Percentiles rank a stretch among this genome's conserved stretches.
These are phyloP conservation scores for Taphrina sp. DNA, from an alignment of 1,139 yeast genomes.

Conservation along the genomic window DNA sequence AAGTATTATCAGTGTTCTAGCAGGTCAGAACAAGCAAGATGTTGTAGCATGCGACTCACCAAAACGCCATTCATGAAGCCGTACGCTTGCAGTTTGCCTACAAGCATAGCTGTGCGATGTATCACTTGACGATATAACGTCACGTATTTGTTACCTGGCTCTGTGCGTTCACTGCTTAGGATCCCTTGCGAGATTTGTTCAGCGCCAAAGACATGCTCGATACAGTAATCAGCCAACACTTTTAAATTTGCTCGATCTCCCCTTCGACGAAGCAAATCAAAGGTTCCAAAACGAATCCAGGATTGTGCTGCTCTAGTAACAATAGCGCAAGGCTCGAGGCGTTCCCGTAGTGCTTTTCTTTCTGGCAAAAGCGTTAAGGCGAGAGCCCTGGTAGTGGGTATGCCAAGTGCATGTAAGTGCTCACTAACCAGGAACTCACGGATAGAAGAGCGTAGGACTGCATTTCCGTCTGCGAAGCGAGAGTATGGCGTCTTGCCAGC, in stretches of 20 bases:
- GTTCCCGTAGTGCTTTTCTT: constrained; percentile 69
- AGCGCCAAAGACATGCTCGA: constrained; percentile 58
- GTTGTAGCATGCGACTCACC: no score
- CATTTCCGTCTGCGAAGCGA: constrained; percentile 95
- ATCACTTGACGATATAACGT: constrained; percentile 67
- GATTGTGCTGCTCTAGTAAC: constrained; percentile 79
- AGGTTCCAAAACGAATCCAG: constrained; percentile 89
- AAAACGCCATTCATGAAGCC: constrained; percentile 93
- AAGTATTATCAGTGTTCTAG: constrained; percentile 91
- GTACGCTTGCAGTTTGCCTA: constrained; percentile 85
- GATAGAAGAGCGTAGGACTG: constrained; percentile 80
- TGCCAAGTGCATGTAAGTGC: constrained; percentile 72
- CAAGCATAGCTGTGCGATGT: constrained; percentile 67
- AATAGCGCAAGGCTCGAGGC: constrained; percentile 74
- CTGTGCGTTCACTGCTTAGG: constrained; percentile 40
- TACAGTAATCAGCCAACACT: constrained; percentile 67
- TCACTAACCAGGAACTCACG: constrained; percentile 87
- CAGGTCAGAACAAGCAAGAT: no score
- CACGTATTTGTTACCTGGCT: constrained; percentile 62
- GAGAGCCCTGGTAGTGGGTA: constrained; percentile 83
- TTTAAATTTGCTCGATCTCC: constrained; percentile 65
- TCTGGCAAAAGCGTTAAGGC: constrained; percentile 69
- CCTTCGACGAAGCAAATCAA: constrained; percentile 75
- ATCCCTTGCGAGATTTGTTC: constrained; percentile 37
- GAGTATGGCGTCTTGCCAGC: constrained; percentile 89